phyloP scores from a whole-genome alignment of 2,329 filamentous ascomycete species.

The Pyrenochaeta sp. region DNA sequence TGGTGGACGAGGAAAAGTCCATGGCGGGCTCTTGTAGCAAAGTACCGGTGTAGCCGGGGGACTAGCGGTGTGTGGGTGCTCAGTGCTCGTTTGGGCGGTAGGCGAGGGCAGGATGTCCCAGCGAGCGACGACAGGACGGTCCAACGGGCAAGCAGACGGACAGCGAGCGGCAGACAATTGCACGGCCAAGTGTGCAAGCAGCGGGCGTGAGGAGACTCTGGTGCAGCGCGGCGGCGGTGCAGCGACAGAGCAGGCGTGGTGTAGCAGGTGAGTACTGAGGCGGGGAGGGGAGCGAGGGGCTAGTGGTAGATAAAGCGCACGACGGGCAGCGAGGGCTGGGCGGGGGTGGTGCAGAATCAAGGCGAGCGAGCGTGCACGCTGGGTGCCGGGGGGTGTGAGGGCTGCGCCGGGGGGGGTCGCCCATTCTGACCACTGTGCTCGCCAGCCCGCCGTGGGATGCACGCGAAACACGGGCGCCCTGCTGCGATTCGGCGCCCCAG shows the following conservation, averaged over 20 bases:
- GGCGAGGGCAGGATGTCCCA: slow-evolving; percentile 24
- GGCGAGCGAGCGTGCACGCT: slow-evolving; percentile 6
- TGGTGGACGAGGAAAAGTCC: slow-evolving; percentile 39
- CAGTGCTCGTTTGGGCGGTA: slow-evolving; percentile 45
- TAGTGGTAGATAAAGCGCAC: slow-evolving; percentile 36
- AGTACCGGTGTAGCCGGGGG: slow-evolving; percentile 49
- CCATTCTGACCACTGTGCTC: no score
- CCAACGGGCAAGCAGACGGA: slow-evolving; percentile 9
- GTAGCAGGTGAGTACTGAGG: slow-evolving; percentile 21
- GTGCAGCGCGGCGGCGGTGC: slow-evolving; percentile 18
- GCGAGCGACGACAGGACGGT: slow-evolving; percentile 14
- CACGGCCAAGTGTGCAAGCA: not conserved
- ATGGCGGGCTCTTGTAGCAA: slow-evolving; percentile 50
- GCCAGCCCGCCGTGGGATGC: slow-evolving; percentile 41
- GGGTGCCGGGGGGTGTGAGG: slow-evolving; percentile 1
- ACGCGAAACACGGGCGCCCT: slow-evolving; percentile 23
- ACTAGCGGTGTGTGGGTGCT: slow-evolving; percentile 52
- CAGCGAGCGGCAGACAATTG: no score
- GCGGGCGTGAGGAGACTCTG: slow-evolving; percentile 12
- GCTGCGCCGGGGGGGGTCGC: slow-evolving; percentile 4
- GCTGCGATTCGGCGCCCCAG: slow-evolving; percentile 43
- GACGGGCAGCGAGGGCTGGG: slow-evolving; percentile 14
- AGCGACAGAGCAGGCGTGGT: slow-evolving; percentile 20
- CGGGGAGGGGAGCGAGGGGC: slow-evolving; percentile 37
- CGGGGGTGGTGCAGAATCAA: slow-evolving; percentile 17